These are phyloP conservation scores for Bonnemaisonia californica DNA, from an alignment of 31 red algal genomes.

Conservation along the genomic window DNA sequence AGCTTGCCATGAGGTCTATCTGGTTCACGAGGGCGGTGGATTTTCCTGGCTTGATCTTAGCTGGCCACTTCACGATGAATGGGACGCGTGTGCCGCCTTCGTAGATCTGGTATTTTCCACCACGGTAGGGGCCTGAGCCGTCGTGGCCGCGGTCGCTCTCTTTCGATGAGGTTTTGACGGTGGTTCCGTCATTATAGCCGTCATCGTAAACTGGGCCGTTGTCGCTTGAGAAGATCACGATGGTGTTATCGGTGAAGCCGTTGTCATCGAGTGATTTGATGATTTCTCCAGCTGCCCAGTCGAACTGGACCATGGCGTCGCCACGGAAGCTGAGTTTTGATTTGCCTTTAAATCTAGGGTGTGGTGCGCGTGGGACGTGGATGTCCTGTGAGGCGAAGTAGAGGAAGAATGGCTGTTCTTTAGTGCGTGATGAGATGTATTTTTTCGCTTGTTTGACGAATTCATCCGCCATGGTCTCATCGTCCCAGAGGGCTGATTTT, in stretches of 20 bases:
- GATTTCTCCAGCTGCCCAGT: conserved; percentile 17
- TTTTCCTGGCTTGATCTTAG: conserved; percentile 17
- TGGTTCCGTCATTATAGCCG: conserved; percentile 25
- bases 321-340: conserved; percentile 26
- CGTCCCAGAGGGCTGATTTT: conserved; percentile 14
- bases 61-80: conserved; percentile 14
- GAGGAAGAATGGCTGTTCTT: conserved; percentile 32
- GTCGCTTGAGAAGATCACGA: conserved; percentile 25
- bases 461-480: conserved; percentile 14
- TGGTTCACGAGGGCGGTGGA: not conserved
- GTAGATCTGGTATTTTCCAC: conserved; percentile 30
- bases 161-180: conserved; percentile 9
- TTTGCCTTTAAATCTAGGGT: conserved; percentile 10
- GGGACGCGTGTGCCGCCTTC: conserved; percentile 33
- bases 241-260: conserved; percentile 20
- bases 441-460: conserved; percentile 7
- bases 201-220: conserved; percentile 36
- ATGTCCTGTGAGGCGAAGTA: conserved; percentile 34
- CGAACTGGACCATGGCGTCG: conserved; percentile 31
- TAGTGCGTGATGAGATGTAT: not conserved
- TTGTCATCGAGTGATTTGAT: conserved; percentile 12
- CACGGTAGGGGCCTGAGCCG: conserved; percentile 15
- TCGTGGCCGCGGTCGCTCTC: conserved; percentile 24
- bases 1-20: conserved; percentile 16
- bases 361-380: conserved; percentile 35